phyloP scores from a whole-genome alignment of 1,284 basidiomycete species.

The Trichosporon sp. region DNA sequence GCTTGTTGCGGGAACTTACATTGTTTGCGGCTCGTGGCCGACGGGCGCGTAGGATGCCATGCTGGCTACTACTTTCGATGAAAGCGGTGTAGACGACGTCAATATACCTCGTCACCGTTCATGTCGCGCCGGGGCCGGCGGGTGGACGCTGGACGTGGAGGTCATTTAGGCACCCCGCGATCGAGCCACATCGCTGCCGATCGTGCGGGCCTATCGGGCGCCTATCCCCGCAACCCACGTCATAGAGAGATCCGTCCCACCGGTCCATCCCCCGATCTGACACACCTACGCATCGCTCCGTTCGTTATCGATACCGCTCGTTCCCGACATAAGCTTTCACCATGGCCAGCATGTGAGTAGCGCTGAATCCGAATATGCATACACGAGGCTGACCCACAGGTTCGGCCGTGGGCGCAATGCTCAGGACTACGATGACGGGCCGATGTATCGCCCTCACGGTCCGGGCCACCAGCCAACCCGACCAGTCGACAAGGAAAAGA shows the following conservation, averaged over 20 bases:
- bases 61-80: background rate
- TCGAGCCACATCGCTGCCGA: background rate
- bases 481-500: slow-evolving; percentile 93
- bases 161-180: background rate
- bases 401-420: slow-evolving; percentile 27
- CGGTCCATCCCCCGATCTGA: background rate
- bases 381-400: slow-evolving; percentile 16
- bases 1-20: slow-evolving; percentile 22
- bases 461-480: slow-evolving; percentile 75
- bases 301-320: background rate
- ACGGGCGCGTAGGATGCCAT: slow-evolving; percentile 32
- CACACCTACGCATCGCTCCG: background rate
- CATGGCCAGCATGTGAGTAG: background rate
- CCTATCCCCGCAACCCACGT: background rate
- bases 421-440: slow-evolving; percentile 37
- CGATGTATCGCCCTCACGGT: slow-evolving; percentile 27
- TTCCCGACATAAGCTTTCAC: background rate
- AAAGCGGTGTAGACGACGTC: background rate
- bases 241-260: background rate
- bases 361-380: background rate
- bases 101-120: background rate
- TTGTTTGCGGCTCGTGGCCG: slow-evolving; percentile 25
- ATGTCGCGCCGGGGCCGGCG: background rate
- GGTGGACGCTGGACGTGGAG: slow-evolving; percentile 1
- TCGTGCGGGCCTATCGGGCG: background rate